Percentiles rank a stretch among this genome's conserved stretches.
These are phyloP conservation scores for Orbilia brochopaga DNA, from an alignment of 2,329 filamentous ascomycete species.

Conservation along the genomic window DNA sequence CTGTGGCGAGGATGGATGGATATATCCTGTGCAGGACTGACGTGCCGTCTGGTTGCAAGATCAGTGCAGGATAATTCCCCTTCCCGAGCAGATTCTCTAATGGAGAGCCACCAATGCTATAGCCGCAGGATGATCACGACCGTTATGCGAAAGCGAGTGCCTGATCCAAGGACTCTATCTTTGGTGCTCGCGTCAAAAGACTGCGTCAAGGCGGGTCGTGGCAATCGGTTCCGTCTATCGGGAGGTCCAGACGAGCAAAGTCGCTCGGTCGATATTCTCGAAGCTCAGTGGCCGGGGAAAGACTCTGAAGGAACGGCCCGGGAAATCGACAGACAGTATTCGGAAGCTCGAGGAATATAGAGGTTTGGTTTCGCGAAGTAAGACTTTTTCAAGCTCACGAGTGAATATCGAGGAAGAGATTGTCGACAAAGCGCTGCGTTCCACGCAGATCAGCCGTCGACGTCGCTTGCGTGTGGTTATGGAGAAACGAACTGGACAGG, in stretches of 20 bases:
- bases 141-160: background rate
- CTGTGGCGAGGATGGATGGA: background rate
- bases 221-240: background rate
- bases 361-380: background rate
- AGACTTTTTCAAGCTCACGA: too few species aligned
- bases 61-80: too few species aligned
- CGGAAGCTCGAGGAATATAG: background rate
- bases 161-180: background rate
- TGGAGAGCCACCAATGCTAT: background rate
- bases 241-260: background rate
- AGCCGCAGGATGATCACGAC: too few species aligned
- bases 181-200: background rate
- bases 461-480: too few species aligned
- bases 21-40: background rate
- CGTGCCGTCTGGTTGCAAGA: too few species aligned
- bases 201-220: background rate
- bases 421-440: too few species aligned
- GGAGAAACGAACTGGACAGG: too few species aligned
- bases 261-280: background rate
- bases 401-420: too few species aligned
- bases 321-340: background rate
- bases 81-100: background rate
- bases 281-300: background rate
- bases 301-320: background rate
- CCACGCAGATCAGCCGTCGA: too few species aligned